phyloP scores from a whole-genome alignment of 257 asterid species.

The Fraxinus excelsior region DNA sequence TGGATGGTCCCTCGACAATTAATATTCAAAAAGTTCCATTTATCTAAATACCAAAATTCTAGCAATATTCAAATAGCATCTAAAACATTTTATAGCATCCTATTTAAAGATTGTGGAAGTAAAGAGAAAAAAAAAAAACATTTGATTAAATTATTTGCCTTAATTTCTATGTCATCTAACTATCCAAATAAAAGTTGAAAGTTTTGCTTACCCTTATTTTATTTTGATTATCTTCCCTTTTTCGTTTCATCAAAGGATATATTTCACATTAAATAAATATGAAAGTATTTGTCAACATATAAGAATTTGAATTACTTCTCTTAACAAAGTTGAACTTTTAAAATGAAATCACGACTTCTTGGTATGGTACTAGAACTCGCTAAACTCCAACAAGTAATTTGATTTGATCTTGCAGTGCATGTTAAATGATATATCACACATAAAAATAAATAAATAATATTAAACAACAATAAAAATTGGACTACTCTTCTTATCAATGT shows the following conservation, averaged over 20 bases:
- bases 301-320: too few relatives aligned
- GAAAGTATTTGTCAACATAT: too few relatives aligned
- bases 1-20: neutral
- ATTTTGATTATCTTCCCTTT: neutral
- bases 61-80: neutral
- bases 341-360: too few relatives aligned
- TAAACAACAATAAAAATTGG: too few relatives aligned
- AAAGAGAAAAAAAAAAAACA: neutral
- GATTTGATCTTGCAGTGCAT: too few relatives aligned
- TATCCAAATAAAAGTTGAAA: neutral
- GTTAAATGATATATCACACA: too few relatives aligned
- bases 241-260: neutral
- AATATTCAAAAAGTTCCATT: neutral
- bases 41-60: neutral
- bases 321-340: too few relatives aligned
- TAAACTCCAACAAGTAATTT: too few relatives aligned
- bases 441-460: too few relatives aligned
- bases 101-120: neutral
- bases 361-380: too few relatives aligned
- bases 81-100: neutral
- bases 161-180: neutral
- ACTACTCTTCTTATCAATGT: too few relatives aligned
- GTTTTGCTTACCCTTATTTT: neutral
- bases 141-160: neutral
- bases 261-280: too few relatives aligned